Conservation (phyloP, 2,329 filamentous ascomycete genomes). For the Cytospora mali region DNA sequence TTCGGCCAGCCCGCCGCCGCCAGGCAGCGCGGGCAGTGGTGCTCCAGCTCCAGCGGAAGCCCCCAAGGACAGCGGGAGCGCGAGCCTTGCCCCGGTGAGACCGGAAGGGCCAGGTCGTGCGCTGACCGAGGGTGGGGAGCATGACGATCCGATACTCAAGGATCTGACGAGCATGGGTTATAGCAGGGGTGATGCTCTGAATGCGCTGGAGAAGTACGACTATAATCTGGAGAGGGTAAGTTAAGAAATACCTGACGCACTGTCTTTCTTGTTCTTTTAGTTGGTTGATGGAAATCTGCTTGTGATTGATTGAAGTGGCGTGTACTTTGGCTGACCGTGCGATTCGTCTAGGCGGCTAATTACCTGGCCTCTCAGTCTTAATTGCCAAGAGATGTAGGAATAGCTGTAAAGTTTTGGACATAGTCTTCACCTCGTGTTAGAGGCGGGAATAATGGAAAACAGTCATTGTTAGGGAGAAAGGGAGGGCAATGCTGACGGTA, state of each 20-base stretch:
- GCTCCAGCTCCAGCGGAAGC: conserved; percentile 31
- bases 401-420: background rate
- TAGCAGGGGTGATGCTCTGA: conserved; percentile 69
- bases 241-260: conserved; percentile 28
- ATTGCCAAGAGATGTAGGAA: background rate
- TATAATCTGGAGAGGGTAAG: conserved; percentile 93
- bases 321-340: conserved; percentile 28
- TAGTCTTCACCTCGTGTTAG: background rate
- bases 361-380: conserved; percentile 58
- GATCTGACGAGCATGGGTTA: conserved; percentile 91
- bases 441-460: no score
- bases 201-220: conserved; percentile 89
- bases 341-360: conserved; percentile 52
- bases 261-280: conserved; percentile 2
- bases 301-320: conserved; percentile 3
- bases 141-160: conserved; percentile 91
- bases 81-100: conserved; percentile 22
- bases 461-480: no score
- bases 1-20: conserved; percentile 33
- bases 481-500: background rate
- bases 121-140: conserved; percentile 72
- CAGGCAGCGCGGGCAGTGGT: conserved; percentile 30
- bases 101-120: conserved; percentile 58
- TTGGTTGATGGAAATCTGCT: background rate
- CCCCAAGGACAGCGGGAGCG: conserved; percentile 33